These are phyloP conservation scores for Aspergillus sp. DNA, from an alignment of 2,329 filamentous ascomycete genomes.

Conservation along the genomic window DNA sequence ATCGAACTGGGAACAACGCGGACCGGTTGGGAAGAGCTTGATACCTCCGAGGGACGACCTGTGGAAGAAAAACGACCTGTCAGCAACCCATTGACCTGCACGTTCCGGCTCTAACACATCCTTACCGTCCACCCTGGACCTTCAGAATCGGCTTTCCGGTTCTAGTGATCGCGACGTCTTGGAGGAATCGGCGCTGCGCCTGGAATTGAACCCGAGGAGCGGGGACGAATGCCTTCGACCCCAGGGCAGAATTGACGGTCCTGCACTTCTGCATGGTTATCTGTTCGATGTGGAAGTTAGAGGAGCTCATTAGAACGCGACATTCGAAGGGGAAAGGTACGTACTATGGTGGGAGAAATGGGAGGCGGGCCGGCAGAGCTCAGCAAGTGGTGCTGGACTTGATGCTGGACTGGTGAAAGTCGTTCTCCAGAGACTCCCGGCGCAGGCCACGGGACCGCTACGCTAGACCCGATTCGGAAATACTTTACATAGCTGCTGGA, in stretches of 20 bases:
- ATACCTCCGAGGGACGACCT: constrained; percentile 84
- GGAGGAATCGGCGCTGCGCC: constrained; percentile 47
- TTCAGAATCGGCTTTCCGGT: constrained; percentile 94
- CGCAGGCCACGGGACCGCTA: constrained; percentile 22
- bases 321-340: neutral
- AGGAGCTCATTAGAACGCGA: constrained; percentile 19
- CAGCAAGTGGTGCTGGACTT: constrained; percentile 19
- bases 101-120: constrained; percentile 14
- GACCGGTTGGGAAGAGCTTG: constrained; percentile 13
- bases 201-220: constrained; percentile 33
- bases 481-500: neutral
- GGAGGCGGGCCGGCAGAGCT: constrained; percentile 9
- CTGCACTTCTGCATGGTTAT: constrained; percentile 42
- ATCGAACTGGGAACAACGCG: constrained; percentile 14
- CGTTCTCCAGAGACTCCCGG: constrained; percentile 12
- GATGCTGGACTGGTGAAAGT: constrained; percentile 15
- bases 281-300: constrained; percentile 20
- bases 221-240: constrained; percentile 32
- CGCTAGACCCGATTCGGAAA: constrained; percentile 27
- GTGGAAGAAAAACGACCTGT: constrained; percentile 10
- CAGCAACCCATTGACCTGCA: constrained; percentile 13
- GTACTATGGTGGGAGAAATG: constrained; percentile 13
- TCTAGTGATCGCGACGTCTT: constrained; percentile 87
- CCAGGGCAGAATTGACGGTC: constrained; percentile 36
- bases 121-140: constrained; percentile 80